phyloP scores from a whole-genome alignment of 2,329 filamentous ascomycete species.

The Diaporthe aspalathi region DNA sequence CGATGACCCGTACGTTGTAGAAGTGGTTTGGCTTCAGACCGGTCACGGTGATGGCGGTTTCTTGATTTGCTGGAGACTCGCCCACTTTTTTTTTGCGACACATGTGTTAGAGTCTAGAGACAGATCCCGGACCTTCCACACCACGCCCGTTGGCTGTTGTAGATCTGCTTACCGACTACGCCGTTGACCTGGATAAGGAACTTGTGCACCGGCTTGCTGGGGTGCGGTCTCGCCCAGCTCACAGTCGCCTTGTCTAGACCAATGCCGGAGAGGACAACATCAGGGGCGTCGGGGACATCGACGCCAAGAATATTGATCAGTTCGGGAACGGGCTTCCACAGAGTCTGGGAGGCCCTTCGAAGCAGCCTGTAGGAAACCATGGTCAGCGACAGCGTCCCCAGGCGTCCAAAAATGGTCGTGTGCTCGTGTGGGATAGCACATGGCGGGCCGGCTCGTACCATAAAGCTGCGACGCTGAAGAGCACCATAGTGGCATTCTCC shows the following conservation, averaged over 20 bases:
- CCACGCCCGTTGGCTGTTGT: conserved; percentile 38
- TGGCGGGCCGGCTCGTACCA: conserved; percentile 56
- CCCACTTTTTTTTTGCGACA: conserved; percentile 68
- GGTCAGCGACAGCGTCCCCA: conserved; percentile 34
- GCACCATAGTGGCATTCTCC: conserved; percentile 65
- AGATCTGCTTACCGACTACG: conserved; percentile 75
- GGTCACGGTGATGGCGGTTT: conserved; percentile 91
- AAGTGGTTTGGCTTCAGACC: conserved; percentile 87
- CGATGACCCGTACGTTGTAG: conserved; percentile 93
- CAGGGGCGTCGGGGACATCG: conserved; percentile 90
- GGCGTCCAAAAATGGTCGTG: neutral
- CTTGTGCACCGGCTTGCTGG: conserved; percentile 78
- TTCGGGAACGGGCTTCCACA: conserved; percentile 90
- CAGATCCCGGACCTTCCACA: conserved; percentile 37
- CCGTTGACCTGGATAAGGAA: conserved; percentile 95
- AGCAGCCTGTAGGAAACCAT: conserved; percentile 71
- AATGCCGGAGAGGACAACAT: conserved; percentile 91
- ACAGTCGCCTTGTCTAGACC: conserved; percentile 87
- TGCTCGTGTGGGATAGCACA: conserved; percentile 21
- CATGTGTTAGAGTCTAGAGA: conserved; percentile 29
- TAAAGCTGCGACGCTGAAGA: conserved; percentile 63
- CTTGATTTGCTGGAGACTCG: conserved; percentile 79
- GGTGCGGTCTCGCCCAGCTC: conserved; percentile 84
- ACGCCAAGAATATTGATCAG: conserved; percentile 92
- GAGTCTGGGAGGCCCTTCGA: conserved; percentile 86